Evolutionary conservation across 495 filamentous ascomycete species (phyloP).

Genomic region (Tuber aestivum): DNA sequence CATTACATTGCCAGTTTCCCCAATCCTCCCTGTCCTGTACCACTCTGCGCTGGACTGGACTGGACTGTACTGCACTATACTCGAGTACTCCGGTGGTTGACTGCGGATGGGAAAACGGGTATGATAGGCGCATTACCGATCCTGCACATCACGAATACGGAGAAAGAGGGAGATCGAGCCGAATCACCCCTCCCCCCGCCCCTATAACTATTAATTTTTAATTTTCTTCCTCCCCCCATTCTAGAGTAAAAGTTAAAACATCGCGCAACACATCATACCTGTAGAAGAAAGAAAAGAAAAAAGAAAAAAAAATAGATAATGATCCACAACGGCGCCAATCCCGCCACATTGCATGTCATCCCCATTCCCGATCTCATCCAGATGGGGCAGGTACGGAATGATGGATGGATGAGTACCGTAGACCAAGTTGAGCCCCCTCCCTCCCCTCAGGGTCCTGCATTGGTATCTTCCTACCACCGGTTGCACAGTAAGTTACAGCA

Average conservation of each 20-base stretch:
- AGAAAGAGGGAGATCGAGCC: neutral
- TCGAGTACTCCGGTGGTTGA: neutral
- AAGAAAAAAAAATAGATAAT: too few relatives aligned
- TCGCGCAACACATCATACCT: too few relatives aligned
- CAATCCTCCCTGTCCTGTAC: fast-evolving
- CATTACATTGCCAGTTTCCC: neutral
- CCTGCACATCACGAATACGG: neutral
- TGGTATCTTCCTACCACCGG: too few relatives aligned
- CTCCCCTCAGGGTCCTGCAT: too few relatives aligned
- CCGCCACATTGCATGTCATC: neutral
- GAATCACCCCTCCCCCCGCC: neutral
- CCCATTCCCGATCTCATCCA: neutral
- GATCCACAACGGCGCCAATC: neutral
- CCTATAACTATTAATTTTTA: neutral
- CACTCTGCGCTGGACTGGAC: too few relatives aligned
- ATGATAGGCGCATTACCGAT: neutral
- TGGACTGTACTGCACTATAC: neutral
- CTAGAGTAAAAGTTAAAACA: too few relatives aligned
- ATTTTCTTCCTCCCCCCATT: neutral
- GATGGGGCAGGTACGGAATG: too few relatives aligned
- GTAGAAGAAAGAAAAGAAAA: too few relatives aligned
- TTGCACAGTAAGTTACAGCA: too few relatives aligned
- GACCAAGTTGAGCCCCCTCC: too few relatives aligned
- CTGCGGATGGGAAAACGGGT: neutral
- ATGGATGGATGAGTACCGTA: too few relatives aligned